A percentile compares a stretch with the other conserved stretches of the same genome.
These are phyloP conservation scores for Bacterosira constricta DNA, from an alignment of 108 stramenopile genomes.

Conservation along the genomic window DNA sequence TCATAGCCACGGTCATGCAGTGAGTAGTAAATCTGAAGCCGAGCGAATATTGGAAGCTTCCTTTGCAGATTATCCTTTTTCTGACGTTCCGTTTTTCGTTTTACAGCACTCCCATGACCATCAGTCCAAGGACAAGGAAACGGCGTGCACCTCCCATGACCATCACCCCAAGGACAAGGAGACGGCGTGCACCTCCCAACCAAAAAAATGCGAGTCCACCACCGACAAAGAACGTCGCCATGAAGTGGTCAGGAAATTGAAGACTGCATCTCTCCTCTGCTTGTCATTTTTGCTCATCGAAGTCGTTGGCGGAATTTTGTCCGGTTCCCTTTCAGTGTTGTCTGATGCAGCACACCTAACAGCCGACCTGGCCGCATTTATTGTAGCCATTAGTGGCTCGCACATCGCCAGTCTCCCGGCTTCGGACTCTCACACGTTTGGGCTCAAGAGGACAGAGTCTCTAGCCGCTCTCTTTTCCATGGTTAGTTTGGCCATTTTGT, in stretches of 20 bases:
- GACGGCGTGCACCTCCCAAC: not conserved
- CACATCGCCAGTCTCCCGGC: slow-evolving; percentile 82
- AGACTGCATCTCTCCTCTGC: slow-evolving; percentile 70
- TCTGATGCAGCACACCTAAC: slow-evolving; percentile 91
- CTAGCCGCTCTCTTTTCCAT: slow-evolving; percentile 90
- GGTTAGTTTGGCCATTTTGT: slow-evolving; percentile 79
- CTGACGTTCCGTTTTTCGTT: not conserved
- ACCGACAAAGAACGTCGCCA: slow-evolving; percentile 43
- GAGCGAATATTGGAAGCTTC: not conserved
- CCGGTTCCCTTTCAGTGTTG: slow-evolving; percentile 80
- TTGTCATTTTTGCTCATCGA: slow-evolving; percentile 73
- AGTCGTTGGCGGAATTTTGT: slow-evolving; percentile 72
- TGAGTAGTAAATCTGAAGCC: not conserved
- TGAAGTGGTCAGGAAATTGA: slow-evolving; percentile 62
- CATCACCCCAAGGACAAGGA: slow-evolving; percentile 12
- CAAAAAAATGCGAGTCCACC: not conserved
- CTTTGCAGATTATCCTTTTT: not conserved
- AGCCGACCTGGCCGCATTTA: slow-evolving; percentile 77
- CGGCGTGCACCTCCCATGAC: slow-evolving; percentile 8
- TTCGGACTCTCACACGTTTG: slow-evolving; percentile 85
- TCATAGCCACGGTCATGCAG: slow-evolving; percentile 7
- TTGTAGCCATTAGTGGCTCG: slow-evolving; percentile 80
- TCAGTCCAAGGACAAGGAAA: not conserved
- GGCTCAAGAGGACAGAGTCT: slow-evolving; percentile 90
- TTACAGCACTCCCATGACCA: slow-evolving; percentile 28